phyloP scores from a whole-genome alignment of 352 stramenopile genomes.

The Peronospora farinosa region DNA sequence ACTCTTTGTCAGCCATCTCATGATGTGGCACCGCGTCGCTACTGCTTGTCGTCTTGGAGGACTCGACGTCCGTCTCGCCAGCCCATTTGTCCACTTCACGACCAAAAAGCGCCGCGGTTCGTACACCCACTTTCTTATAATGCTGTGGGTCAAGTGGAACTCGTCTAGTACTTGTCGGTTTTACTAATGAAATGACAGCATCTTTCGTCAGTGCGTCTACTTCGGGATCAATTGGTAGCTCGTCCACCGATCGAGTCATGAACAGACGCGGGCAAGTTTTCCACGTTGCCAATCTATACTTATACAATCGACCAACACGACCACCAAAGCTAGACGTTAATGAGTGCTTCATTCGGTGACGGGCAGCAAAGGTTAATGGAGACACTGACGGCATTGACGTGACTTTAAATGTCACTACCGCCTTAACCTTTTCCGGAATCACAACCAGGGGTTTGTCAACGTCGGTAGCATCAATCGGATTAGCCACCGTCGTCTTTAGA shows the following conservation, averaged over 20 bases:
- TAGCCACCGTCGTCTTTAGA: slow-evolving; percentile 38
- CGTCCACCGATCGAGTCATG: slow-evolving; percentile 29
- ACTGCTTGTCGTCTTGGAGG: slow-evolving; percentile 32
- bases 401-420: slow-evolving; percentile 37
- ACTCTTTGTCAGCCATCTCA: slow-evolving; percentile 25
- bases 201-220: background rate
- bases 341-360: slow-evolving; percentile 18
- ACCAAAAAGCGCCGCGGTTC: slow-evolving; percentile 55
- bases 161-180: slow-evolving; percentile 3
- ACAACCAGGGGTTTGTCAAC: slow-evolving; percentile 9
- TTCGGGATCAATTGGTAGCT: slow-evolving; percentile 8
- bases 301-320: slow-evolving; percentile 33
- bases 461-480: background rate
- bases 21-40: slow-evolving; percentile 19
- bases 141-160: slow-evolving; percentile 53
- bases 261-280: slow-evolving; percentile 20
- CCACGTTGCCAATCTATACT: slow-evolving; percentile 21
- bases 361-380: slow-evolving; percentile 1
- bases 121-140: slow-evolving; percentile 55
- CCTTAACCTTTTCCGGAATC: slow-evolving; percentile 15
- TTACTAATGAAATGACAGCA: slow-evolving; percentile 2
- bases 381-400: slow-evolving; percentile 5
- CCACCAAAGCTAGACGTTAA: slow-evolving; percentile 33
- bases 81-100: slow-evolving; percentile 64
- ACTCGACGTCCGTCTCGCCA: slow-evolving; percentile 45